Conservation (phyloP, 2,329 filamentous ascomycete genomes). For the Scedosporium minutisporum region DNA sequence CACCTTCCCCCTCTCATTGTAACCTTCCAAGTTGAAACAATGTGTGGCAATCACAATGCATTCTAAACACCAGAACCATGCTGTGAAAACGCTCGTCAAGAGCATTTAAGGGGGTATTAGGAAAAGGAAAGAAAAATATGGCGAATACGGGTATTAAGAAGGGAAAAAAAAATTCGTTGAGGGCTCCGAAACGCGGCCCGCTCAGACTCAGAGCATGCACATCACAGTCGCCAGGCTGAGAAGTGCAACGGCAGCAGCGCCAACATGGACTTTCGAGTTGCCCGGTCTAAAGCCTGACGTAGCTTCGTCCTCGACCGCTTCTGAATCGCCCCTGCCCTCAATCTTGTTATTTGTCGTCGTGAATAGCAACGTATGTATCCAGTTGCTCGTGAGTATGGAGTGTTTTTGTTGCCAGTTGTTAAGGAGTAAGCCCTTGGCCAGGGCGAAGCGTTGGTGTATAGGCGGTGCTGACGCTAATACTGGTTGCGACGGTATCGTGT, state of each 20-base stretch:
- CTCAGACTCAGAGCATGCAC: conserved; percentile 1
- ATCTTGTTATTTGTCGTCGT: not conserved
- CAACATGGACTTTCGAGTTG: not conserved
- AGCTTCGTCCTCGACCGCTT: not conserved
- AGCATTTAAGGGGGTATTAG: not conserved
- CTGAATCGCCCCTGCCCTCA: not conserved
- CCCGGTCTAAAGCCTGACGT: not conserved
- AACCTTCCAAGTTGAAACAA: too few relatives aligned
- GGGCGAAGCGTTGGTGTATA: not conserved
- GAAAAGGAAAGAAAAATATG: not conserved
- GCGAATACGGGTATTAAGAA: not conserved
- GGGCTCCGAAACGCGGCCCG: not conserved
- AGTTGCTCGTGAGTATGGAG: not conserved
- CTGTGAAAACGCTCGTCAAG: not conserved
- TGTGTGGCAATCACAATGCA: not conserved
- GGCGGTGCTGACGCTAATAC: not conserved
- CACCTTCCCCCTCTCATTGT: too few relatives aligned
- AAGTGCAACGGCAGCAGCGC: not conserved
- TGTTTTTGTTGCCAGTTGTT: not conserved
- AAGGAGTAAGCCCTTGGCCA: not conserved
- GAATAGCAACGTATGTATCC: not conserved
- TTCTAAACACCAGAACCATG: not conserved
- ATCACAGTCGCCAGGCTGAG: conserved; percentile 2
- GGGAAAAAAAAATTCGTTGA: not conserved
- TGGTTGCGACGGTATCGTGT: not conserved